Base-by-base conservation (phyloP, 768 basidiomycete genomes). In the Rhizopogon sp. region DNA sequence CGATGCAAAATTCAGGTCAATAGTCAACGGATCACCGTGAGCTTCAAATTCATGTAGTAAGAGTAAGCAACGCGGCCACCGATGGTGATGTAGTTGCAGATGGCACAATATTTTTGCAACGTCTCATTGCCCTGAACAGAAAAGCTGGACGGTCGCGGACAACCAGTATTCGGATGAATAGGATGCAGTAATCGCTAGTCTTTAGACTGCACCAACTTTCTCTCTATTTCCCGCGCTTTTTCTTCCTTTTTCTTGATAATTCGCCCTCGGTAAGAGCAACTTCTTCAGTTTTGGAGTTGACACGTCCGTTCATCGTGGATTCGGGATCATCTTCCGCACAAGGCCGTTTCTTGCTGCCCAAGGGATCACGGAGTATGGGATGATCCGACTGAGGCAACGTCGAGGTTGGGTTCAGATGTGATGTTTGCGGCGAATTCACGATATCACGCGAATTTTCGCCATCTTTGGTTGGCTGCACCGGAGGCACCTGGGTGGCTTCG, bases 231-330 rank as follows among this genome's bases (percentile, higher is more conserved):
- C 54, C 56, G 11, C 52, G 35, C 35, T 60, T 64, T 54, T 58
- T 68, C 56, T 57, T 63, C 55, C 58, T 66, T 29, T 67, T 69
- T 14, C 60, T 61, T 1, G 61, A 56, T 0, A 58, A 57, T 5
- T 55, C 59, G 10, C 52, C 37, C 2, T 55, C 53, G 4, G 28
- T 22, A 5, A 4, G 39, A 13, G 35, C 42, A 11, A 9, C 43
- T 16, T 20, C 28, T 8, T 17, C 31, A 5, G 41, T 9, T 2
- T 35, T 46, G 35, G 3, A 5, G 37, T 43, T 43, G 5, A n/a
- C 17, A 33, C 2, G 44, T 43, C 56, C 31, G 2, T 56, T 17
- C 1, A 39, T 41, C 20, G 43, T 39, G 3, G n/a, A 43, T 17
- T 33, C 35, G 1, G 28, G 37, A 2, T 54, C 3, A 20, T 53